Percentiles rank a stretch among this genome's conserved stretches.
These are phyloP conservation scores for Urochloa ruziziensis DNA, from an alignment of 176 grass and related monocot species.

Conservation along the genomic window DNA sequence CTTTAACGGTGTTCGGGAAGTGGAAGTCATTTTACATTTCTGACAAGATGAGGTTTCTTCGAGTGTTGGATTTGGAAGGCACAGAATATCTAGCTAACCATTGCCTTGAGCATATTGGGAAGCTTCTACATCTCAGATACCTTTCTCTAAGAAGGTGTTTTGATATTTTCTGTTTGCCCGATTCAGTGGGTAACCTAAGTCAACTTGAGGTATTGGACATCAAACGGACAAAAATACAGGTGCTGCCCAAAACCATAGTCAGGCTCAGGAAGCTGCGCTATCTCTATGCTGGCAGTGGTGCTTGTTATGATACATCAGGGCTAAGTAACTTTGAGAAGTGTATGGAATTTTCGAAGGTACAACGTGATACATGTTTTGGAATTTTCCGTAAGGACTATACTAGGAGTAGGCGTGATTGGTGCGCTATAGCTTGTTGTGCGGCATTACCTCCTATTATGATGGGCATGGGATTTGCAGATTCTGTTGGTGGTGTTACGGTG, in stretches of 20 bases:
- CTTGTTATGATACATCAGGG: no score
- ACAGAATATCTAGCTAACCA: neutral
- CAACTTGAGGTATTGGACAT: slow-evolving; percentile 1
- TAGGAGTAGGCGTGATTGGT: neutral
- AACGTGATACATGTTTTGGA: no score
- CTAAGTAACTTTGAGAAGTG: no score
- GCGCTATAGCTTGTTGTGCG: neutral
- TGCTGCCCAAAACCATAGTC: neutral
- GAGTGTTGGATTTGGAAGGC: slow-evolving; percentile 43
- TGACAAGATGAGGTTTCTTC: slow-evolving; percentile 22
- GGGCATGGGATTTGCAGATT: neutral
- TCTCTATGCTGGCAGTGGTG: no score
- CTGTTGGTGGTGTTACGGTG: neutral
- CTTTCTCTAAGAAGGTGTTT: neutral
- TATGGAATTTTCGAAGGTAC: no score
- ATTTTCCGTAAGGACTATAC: no score
- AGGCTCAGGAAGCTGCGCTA: neutral
- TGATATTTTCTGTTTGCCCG: neutral
- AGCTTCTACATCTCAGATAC: slow-evolving; percentile 28
- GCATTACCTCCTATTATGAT: neutral
- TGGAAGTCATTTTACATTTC: neutral
- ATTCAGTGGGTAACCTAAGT: neutral
- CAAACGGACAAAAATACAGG: neutral
- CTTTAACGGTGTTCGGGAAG: slow-evolving; percentile 22
- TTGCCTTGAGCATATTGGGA: neutral